Base-by-base conservation (phyloP, 768 basidiomycete species). In the Leccinum truebloodii region DNA sequence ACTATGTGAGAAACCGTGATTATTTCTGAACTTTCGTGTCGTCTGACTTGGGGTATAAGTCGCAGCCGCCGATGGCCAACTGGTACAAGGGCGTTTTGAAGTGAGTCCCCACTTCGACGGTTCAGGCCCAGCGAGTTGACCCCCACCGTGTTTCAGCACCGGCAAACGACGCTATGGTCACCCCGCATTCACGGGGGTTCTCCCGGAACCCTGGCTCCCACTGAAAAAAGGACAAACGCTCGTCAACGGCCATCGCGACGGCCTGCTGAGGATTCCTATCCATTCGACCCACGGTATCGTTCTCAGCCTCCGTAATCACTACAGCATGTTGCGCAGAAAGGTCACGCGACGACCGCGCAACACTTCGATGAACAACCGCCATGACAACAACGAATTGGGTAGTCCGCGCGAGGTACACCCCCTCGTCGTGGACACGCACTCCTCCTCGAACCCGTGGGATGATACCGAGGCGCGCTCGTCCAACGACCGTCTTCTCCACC, bases 61-160 rank as follows among this genome's bases (percentile, higher is more conserved):
- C 93, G 0, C 96, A 98, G 73, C 95, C 96, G 0, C 96, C 96
- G 0, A 95, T 98, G 92, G 88, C 90, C 14, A 93, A 93, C 67
- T 95, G 93, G 87, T 98, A 94, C 72, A 83, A 82, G 49, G 96
- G 96, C 0, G 93, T 98, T 22, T 79, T 98, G 14, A 96, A 96
- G 92, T 93, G 71, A 65, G 79, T 67, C 24, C 6, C 44, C 37
- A 49, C 20, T 52, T 35, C 34, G 13, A 35, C 12, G 24, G 22
- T 13, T 14, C 12, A 24, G 13, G 18, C 44, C 30, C 1, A 28
- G 37, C 20, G 35, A 14, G 8, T 50, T 67, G 59, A 67, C 62
- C 52, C 16, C 55, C 26, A 46, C 14, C 30, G 48, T 46, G 12
- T 5, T 41, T 35, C 62, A 94, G 92, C 71, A 97, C 95, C n/a